Evolutionary conservation across 179 eudicot species (phyloP), one percentile per base, ranked within the genome.

Genomic region (Nepenthes alata): DNA sequence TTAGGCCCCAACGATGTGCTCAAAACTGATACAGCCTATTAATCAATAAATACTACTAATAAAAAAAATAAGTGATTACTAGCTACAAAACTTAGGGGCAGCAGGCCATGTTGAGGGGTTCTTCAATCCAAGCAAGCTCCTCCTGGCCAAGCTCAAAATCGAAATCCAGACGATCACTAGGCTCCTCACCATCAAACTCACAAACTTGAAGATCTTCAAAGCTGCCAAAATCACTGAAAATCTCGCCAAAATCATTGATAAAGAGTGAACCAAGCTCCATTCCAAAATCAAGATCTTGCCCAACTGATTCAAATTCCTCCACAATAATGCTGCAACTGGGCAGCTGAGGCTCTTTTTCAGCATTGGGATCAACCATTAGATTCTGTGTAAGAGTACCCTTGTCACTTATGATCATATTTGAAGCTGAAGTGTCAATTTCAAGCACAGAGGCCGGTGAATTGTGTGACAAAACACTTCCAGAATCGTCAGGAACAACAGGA

Each of bases 381-480:
- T 34, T 55, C 36, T 13, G 35, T 6, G 11, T 3, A 15, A 11
- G 7, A 10, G 57, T 54, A 53, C 16, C 47, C 51, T 53, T 53
- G 5, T 52, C 60, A 47, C 2, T 7, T 12, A 37, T 13, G 50
- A 11, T 39, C 25, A 36, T 37, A 52, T 56, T 56, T 1, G 76
- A 66, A 47, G 47, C 70, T 37, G 72, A 69, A 35, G 68, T 61
- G 16, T 73, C 86, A 56, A 70, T 15, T 58, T 83, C 86, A 1
- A 83, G 82, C 49, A 80, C 83, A 3, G 94, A 82, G 2, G 84
- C 64, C 4, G 88, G 86, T 0, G 90, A 84, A 11, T 76, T 77
- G n/a, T 75, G 81, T 8, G 88, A 75, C 35, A 72, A 11, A 14
- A 72, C 54, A 64, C 83, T 73, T 58, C 54, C 76, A 0, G 83